Percentiles rank a stretch among this genome's conserved stretches.
These are phyloP conservation scores for Thelonectria rubi DNA, from an alignment of 2,329 filamentous ascomycete species.

Conservation along the genomic window DNA sequence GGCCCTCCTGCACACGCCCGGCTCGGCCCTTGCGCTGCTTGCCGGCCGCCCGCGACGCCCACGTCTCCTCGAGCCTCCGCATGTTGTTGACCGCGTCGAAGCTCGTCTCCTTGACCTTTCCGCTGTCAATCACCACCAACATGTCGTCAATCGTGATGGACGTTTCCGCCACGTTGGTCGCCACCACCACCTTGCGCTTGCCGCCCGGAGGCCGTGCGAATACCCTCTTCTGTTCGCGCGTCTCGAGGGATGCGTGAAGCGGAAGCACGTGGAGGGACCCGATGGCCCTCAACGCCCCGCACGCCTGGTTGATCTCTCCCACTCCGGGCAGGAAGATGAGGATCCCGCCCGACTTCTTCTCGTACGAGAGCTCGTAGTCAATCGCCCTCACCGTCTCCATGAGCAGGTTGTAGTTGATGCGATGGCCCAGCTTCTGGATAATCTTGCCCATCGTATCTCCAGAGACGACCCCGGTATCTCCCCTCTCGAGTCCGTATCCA, in stretches of 20 bases:
- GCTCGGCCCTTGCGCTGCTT: constrained; percentile 94
- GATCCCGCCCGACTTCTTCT: constrained; percentile 79
- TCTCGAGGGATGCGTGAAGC: constrained; percentile 90
- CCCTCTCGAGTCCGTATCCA: constrained; percentile 68
- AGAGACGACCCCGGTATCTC: constrained; percentile 55
- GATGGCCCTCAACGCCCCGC: constrained; percentile 72
- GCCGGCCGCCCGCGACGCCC: constrained; percentile 92
- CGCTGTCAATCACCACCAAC: constrained; percentile 93
- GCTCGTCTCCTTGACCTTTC: constrained; percentile 94
- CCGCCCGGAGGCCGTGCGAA: constrained; percentile 80
- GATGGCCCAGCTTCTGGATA: constrained; percentile 77
- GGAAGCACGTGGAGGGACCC: constrained; percentile 78
- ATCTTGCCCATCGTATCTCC: constrained; percentile 71
- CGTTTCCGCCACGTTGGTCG: constrained; percentile 97
- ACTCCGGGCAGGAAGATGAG: constrained; percentile 95
- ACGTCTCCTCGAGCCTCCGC: constrained; percentile 92
- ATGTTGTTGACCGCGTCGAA: constrained; percentile 94
- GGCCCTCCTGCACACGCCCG: constrained; percentile 88
- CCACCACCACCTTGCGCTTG: constrained; percentile 90
- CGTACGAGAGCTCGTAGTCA: constrained; percentile 74
- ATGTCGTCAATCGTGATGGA: constrained; percentile 99
- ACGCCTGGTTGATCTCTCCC: constrained; percentile 86
- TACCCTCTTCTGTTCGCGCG: constrained; percentile 85
- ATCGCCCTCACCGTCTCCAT: constrained; percentile 82
- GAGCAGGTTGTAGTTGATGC: constrained; percentile 92